Base-by-base conservation (phyloP, 2,329 filamentous ascomycete genomes). In the Westerdykella ornata region DNA sequence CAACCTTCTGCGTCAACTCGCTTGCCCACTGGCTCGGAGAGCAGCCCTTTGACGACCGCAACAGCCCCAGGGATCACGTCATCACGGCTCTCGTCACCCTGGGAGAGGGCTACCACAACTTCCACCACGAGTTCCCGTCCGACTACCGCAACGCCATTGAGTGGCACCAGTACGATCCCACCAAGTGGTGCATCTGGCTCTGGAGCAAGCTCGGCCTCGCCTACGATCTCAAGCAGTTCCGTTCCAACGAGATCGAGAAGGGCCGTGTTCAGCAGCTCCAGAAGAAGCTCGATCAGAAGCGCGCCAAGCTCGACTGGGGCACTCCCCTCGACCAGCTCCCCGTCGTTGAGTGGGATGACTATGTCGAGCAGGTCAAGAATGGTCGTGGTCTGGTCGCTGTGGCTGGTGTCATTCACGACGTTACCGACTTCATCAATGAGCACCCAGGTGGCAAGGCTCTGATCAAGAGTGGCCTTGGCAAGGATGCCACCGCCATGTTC, bases 1-100 rank as follows among this genome's bases (percentile, higher is more conserved):
- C 71, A 36, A 74, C 72, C 35, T 75, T 75, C 68, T 74, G 72
- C 45, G 71, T 75, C 63, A 75, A 75, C 65, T 74, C 72, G 7
- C 68, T 75, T 37, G 72, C 72, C 34, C 72, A 75, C 57, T 75
- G 71, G 70, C 68, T 75, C 42, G 72, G 72, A 20, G 66, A 69
- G 45, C 66, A 69, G 57, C 66, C 66, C 26, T 69, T 69, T 43
- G 66, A 69, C 45, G 66, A 69, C 60, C 65, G 66, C 51, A 69
- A 69, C 60, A 65, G 59, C 48, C 66, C 66, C 20, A 59, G 66
- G 46, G 66, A 69, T 40, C 66, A 68, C 53, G 61, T 69, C 52
- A 58, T 69, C 47, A 69, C 66, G 34, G 66, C 66, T 16, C 50
- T 69, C 15, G 63, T 68, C 43, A 69, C 66, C 29, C 66, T 69